Conservation (phyloP, 78 protist genomes). For the Dictyostelium discoideum region DNA sequence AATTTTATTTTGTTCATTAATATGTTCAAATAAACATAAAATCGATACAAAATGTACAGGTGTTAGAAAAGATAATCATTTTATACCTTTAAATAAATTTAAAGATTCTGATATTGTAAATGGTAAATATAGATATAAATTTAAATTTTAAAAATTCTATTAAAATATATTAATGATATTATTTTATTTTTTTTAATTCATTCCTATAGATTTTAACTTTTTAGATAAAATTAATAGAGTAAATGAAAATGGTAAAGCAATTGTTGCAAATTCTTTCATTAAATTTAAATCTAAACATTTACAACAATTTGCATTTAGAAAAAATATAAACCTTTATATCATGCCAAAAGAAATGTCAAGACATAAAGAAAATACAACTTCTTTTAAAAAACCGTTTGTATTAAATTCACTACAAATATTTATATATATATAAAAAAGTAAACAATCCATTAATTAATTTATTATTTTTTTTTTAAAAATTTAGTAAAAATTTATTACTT, state of each 20-base stretch:
- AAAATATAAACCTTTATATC: conserved; percentile 4
- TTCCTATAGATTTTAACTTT: conserved; percentile 19
- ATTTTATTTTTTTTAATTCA: background rate
- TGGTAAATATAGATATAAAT: conserved; percentile 8
- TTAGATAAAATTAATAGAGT: conserved; percentile 50
- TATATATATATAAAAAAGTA: too few relatives aligned
- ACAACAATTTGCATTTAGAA: conserved; percentile 39
- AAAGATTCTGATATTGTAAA: conserved; percentile 52
- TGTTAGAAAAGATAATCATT: conserved; percentile 24
- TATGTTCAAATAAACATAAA: conserved; percentile 22
- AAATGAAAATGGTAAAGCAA: conserved; percentile 27
- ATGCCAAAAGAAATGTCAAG: conserved; percentile 75
- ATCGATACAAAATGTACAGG: conserved; percentile 31
- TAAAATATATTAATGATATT: background rate
- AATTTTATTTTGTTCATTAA: conserved; percentile 13
- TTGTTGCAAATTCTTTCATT: conserved; percentile 17
- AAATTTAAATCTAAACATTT: conserved; percentile 15
- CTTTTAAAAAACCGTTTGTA: conserved; percentile 28
- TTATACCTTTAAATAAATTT: conserved; percentile 26
- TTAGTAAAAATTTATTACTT: background rate
- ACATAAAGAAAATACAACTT: conserved; percentile 45
- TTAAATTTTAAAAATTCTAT: background rate
- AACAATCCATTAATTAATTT: too few relatives aligned
- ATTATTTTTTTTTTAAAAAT: background rate
- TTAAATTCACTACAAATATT: too few relatives aligned